Evolutionary conservation across 192 early-diverging fungal species (phyloP), one percentile per base, ranked within the genome.

Genomic region (Backusella circina): DNA sequence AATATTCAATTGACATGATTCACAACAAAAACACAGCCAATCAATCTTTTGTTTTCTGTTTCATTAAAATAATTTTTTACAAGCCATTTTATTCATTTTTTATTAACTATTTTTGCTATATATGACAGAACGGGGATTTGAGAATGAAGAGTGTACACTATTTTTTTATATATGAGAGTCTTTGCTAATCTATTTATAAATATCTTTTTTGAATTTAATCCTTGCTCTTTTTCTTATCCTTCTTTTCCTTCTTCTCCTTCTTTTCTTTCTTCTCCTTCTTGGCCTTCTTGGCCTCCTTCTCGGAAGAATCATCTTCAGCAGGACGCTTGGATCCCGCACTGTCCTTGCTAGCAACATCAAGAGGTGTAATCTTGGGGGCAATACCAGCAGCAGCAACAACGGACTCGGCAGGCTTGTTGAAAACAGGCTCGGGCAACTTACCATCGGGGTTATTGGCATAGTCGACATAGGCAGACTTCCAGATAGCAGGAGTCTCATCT

Each of bases 381-480:
- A 79, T 65, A 41, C 80, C 80, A 51, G 70, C 76, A 70, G 81
- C 76, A n/a, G 73, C 73, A 28, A 77, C 79, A 36, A 71, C 33
- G 31, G 74, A 73, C 9, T 69, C 36, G 65, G 79, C 61, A 36
- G 77, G 32, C 30, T 65, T 70, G 41, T 77, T 67, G 26, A 83
- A 70, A 32, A 65, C 74, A 18, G 78, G 76, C 1, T 68, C 75
- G 10, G 72, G 75, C 21, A 76, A 44, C 72, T 74, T 70, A 38
- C 71, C 83, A 18, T 77, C 73, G 33, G 84, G 76, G 79, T 77
- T 75, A 70, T 79, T 83, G 18, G 54, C 80, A 70, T 85, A 94
- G 74, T 96, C 94, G 61, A 92, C 88, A 81, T 93, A 94, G 31
- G 73, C 83, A 75, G 91, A 90, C 79, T 89, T 93, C 98, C 98